These are phyloP conservation scores for Sonneratia caseolaris DNA, from an alignment of 345 rosid species.

Conservation along the genomic window DNA sequence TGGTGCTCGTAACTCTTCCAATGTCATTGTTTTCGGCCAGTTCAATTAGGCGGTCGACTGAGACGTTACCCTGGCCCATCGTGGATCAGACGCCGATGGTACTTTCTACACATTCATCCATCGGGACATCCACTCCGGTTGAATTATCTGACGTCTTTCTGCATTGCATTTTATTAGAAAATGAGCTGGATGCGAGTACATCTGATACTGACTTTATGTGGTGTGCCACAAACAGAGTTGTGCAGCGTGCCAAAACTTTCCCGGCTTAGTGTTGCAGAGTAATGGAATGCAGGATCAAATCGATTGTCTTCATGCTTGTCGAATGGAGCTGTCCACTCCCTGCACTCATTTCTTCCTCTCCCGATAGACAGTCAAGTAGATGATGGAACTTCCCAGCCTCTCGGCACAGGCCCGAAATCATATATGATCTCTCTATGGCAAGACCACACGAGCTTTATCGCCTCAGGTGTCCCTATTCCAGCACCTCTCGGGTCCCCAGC, in stretches of 20 bases:
- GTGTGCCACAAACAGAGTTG: background rate
- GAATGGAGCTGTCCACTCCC: background rate
- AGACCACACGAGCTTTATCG: slow-evolving; percentile 95
- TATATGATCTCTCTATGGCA: slow-evolving; percentile 94
- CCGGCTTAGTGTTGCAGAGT: background rate
- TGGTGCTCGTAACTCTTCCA: no score
- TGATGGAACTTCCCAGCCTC: slow-evolving; percentile 66
- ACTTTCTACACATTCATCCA: no score
- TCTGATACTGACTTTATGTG: background rate
- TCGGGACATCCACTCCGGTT: no score
- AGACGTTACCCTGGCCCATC: no score
- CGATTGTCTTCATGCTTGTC: background rate
- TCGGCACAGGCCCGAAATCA: slow-evolving; percentile 73
- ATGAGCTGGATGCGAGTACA: background rate
- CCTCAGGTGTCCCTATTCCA: slow-evolving; percentile 96
- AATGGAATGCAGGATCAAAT: background rate
- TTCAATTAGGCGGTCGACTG: no score
- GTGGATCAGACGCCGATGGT: no score
- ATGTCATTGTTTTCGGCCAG: no score
- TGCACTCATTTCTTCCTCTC: background rate
- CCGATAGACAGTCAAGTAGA: slow-evolving; percentile 30
- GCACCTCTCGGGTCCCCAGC: slow-evolving; percentile 99
- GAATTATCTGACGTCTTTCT: no score
- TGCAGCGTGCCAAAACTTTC: background rate
- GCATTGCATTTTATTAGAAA: no score